These are phyloP conservation scores for Diaporthe sp. DNA, from an alignment of 2,329 filamentous ascomycete genomes.

Conservation along the genomic window DNA sequence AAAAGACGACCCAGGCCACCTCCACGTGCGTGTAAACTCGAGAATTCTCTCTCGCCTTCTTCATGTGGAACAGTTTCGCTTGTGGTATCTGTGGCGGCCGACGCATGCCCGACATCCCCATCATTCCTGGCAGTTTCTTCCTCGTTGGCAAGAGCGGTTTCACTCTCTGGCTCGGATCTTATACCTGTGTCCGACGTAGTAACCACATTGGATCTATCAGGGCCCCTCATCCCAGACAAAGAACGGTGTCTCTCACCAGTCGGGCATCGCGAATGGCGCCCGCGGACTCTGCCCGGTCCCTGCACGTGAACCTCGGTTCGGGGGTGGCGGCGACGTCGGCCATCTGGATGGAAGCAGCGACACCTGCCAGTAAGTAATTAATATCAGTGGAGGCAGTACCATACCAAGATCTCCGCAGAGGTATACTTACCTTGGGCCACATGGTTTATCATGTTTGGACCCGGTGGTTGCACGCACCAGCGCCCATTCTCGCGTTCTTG, in stretches of 20 bases:
- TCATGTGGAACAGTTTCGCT: neutral
- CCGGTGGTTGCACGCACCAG: neutral
- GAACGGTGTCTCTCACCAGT: neutral
- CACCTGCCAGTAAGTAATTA: neutral
- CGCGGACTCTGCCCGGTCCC: neutral
- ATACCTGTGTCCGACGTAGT: too few species aligned
- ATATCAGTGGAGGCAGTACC: neutral
- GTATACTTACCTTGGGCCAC: neutral
- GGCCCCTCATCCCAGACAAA: rapidly evolving
- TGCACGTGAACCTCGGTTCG: neutral
- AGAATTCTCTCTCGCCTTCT: too few species aligned
- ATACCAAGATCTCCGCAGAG: too few species aligned
- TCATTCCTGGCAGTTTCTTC: neutral
- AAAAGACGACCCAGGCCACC: neutral
- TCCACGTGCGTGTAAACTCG: neutral
- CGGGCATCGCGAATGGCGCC: constrained; percentile 10
- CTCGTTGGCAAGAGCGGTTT: too few species aligned
- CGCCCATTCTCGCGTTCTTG: constrained; percentile 2
- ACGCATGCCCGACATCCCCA: too few species aligned
- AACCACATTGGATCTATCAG: neutral
- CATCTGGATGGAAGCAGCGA: constrained; percentile 12
- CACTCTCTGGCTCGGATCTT: neutral
- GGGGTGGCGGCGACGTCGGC: neutral
- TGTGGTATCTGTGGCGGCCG: neutral
- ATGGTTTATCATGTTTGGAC: constrained; percentile 6